Evolutionary conservation across 805 yeast genomes (phyloP).

Genomic region (Monosporozyma solicola): DNA sequence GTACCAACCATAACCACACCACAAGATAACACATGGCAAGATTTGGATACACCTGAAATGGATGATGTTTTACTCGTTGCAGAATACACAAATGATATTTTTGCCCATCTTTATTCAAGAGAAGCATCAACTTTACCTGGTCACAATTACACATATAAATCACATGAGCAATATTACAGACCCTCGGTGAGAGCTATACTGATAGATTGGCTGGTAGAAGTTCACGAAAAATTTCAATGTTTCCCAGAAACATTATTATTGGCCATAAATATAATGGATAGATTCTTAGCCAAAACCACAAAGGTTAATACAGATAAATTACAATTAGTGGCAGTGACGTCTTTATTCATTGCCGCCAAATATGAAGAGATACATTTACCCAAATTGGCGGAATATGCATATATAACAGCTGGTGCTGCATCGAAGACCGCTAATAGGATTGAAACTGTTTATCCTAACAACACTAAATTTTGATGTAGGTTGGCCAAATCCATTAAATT

Average conservation of each 20-base stretch:
- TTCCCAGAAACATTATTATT: constrained; percentile 79
- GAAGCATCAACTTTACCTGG: constrained; percentile 65
- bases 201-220: constrained; percentile 92
- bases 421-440: constrained; percentile 74
- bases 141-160: constrained; percentile 43
- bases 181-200: constrained; percentile 80
- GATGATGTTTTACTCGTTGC: constrained; percentile 82
- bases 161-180: constrained; percentile 49
- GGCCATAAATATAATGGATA: constrained; percentile 79
- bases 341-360: constrained; percentile 83
- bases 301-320: constrained; percentile 67
- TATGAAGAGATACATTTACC: constrained; percentile 90
- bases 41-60: constrained; percentile 58
- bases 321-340: constrained; percentile 79
- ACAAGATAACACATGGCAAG: constrained; percentile 27
- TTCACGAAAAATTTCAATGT: constrained; percentile 73
- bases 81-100: constrained; percentile 83
- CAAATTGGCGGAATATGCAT: constrained; percentile 74
- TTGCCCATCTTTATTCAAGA: constrained; percentile 58
- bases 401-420: constrained; percentile 80
- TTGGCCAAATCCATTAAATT: constrained; percentile 86
- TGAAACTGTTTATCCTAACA: constrained; percentile 62
- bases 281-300: constrained; percentile 63
- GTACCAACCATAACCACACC: constrained; percentile 38
- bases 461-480: constrained; percentile 65